phyloP scores from a whole-genome alignment of 176 grass and related monocot species.

The Zizania latifolia region DNA sequence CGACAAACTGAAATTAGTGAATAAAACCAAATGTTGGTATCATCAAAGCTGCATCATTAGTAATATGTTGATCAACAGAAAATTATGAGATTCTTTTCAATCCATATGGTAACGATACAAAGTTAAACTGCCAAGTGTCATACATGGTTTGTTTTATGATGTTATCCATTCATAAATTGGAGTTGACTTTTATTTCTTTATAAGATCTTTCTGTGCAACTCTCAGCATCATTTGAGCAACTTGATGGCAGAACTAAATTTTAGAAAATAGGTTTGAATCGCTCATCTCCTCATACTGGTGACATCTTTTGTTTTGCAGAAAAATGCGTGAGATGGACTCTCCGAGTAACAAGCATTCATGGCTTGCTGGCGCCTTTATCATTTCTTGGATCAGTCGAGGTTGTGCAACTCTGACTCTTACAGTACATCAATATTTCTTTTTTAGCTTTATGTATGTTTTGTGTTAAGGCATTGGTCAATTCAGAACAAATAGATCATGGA shows the following conservation, averaged over 20 bases:
- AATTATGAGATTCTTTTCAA: background rate
- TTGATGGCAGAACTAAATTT: background rate
- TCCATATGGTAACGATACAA: background rate
- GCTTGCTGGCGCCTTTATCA: slow-evolving; percentile 64
- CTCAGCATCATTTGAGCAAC: background rate
- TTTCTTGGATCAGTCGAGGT: slow-evolving; percentile 92
- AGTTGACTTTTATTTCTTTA: background rate
- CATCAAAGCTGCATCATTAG: background rate
- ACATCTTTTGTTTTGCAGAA: slow-evolving; percentile 41
- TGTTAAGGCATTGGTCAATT: background rate
- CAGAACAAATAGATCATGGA: background rate
- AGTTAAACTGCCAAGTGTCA: background rate
- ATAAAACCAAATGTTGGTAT: background rate
- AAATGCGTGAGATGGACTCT: slow-evolving; percentile 80
- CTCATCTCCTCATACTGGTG: background rate
- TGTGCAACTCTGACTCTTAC: slow-evolving; percentile 3
- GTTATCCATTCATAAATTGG: background rate
- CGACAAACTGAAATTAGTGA: background rate
- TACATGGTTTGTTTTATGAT: background rate
- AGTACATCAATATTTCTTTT: slow-evolving; percentile 24
- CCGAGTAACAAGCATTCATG: slow-evolving; percentile 79
- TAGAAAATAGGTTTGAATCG: slow-evolving; percentile 3
- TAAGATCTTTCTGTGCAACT: slow-evolving; percentile 4
- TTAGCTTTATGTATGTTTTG: background rate
- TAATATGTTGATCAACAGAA: background rate